Base-by-base conservation (phyloP, 2,329 filamentous ascomycete genomes). In the Paracoccidioides lutzii region DNA sequence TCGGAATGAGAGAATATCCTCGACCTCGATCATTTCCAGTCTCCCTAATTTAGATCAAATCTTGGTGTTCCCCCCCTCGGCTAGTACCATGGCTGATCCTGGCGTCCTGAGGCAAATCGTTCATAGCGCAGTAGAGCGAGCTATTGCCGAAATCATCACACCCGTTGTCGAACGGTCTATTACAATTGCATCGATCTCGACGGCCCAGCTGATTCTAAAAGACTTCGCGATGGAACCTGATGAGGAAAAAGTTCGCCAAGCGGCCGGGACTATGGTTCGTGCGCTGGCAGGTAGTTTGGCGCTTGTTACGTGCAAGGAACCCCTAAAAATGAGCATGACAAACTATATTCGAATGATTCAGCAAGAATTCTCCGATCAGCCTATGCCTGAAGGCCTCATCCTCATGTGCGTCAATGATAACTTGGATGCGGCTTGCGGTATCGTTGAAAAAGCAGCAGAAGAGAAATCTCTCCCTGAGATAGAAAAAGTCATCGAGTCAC, bases 341-440 rank as follows among this genome's bases (percentile, higher is more conserved):
- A 98, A 97, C 72, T 95, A 97, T 67, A 90, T 98, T 69, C 86
- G 93, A n/a, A 79, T 95, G 41, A 83, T 88, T 54, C 86, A 88
- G 54, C 76, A 79, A 56, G 79, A 81, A 52, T 73, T 81, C 43
- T 78, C 78, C 2, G 79, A 82, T 54, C 81, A 85, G 63, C 87
- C 88, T 14, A 79, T 98, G 59, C 89, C 93, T 0, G 93, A 98
- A 72, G 93, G 93, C 5, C 88, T 93, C 37, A 93, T 98, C 59
- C 81, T 97, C 56, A 96, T 98, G 88, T 97, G 94, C 71, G 91
- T 98, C 59, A 98, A 97, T 69, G 91, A 94, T 61, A 98, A 98
- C 68, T 79, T 98, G 35, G 93, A 98, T 63, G 80, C 90, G 43
- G 91, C 94, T 49, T 97, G 93, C 67, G 86, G 82, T 63, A 88